Conservation (phyloP, 2,329 filamentous ascomycete genomes). For the Alternaria triticimaculans region DNA sequence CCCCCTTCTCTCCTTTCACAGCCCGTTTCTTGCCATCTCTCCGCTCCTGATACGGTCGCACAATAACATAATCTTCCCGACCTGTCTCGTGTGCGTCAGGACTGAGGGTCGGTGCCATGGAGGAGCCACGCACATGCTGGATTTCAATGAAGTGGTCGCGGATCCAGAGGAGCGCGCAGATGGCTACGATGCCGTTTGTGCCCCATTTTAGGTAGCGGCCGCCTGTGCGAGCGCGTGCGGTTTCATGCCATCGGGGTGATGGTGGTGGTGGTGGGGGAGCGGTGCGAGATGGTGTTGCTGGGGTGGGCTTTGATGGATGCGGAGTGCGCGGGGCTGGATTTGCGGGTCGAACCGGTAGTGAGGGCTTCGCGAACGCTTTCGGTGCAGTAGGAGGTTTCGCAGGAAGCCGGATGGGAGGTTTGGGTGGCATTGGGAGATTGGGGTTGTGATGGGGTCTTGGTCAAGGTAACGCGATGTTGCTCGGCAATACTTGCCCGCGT, state of each 20-base stretch:
- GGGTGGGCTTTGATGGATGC: constrained; percentile 2
- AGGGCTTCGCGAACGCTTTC: constrained; percentile 5
- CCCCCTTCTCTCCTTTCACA: neutral
- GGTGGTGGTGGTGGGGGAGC: constrained; percentile 8
- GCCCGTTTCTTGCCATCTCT: neutral
- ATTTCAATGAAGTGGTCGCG: constrained; percentile 52
- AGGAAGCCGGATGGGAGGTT: constrained; percentile 28
- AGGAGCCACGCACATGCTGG: constrained; percentile 49
- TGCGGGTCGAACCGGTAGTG: neutral
- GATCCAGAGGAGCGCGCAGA: constrained; percentile 35
- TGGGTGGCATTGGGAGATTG: constrained; percentile 29
- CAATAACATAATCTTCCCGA: constrained; percentile 47
- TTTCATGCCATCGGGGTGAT: constrained; percentile 12
- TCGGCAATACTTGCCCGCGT: constrained; percentile 13
- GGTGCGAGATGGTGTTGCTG: constrained; percentile 1
- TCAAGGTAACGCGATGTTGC: constrained; percentile 1
- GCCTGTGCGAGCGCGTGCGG: constrained; percentile 8
- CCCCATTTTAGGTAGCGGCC: constrained; percentile 19
- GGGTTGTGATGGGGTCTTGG: neutral
- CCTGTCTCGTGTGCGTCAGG: constrained; percentile 51
- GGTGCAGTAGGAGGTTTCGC: constrained; percentile 6
- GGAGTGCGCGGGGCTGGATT: constrained; percentile 5
- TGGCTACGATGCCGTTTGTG: constrained; percentile 19
- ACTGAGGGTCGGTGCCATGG: constrained; percentile 56
- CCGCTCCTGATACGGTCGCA: constrained; percentile 32